Conservation (phyloP, 2,329 filamentous ascomycete genomes). For the Fonsecaea nubica region DNA sequence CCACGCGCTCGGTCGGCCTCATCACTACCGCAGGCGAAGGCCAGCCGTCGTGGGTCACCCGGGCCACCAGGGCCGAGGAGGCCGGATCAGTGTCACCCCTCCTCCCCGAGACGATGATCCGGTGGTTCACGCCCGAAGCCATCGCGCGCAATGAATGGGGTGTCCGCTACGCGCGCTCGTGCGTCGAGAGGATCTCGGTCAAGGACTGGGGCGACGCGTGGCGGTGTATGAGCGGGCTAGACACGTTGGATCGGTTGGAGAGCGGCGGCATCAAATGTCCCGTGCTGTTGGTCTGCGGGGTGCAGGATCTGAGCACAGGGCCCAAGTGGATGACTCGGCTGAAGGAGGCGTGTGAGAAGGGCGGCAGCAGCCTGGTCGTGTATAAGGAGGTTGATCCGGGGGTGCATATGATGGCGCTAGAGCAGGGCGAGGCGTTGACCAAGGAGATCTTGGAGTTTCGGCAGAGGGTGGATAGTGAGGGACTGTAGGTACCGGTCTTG, state of each 20-base stretch:
- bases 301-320: conserved; percentile 19
- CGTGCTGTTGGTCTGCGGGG: conserved; percentile 20
- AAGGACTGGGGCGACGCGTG: conserved; percentile 21
- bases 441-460: conserved; percentile 16
- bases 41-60: conserved; percentile 11
- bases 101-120: conserved; percentile 18
- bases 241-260: conserved; percentile 9
- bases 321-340: conserved; percentile 18
- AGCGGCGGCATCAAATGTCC: conserved; percentile 15
- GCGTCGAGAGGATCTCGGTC: conserved; percentile 20
- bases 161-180: conserved; percentile 22
- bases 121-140: conserved; percentile 23
- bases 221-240: conserved; percentile 17
- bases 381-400: conserved; percentile 26
- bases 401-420: conserved; percentile 27
- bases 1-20: conserved; percentile 14
- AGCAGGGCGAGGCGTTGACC: conserved; percentile 17
- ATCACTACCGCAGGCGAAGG: conserved; percentile 22
- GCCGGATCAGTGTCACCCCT: conserved; percentile 1
- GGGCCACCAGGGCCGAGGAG: conserved; percentile 20
- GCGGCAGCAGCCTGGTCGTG: not conserved
- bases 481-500: not conserved
- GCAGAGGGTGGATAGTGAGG: conserved; percentile 3
- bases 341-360: conserved; percentile 12
- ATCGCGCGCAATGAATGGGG: conserved; percentile 25